These are phyloP conservation scores for Oryza meridionalis DNA, from an alignment of 176 grass and related monocot species.

Conservation along the genomic window DNA sequence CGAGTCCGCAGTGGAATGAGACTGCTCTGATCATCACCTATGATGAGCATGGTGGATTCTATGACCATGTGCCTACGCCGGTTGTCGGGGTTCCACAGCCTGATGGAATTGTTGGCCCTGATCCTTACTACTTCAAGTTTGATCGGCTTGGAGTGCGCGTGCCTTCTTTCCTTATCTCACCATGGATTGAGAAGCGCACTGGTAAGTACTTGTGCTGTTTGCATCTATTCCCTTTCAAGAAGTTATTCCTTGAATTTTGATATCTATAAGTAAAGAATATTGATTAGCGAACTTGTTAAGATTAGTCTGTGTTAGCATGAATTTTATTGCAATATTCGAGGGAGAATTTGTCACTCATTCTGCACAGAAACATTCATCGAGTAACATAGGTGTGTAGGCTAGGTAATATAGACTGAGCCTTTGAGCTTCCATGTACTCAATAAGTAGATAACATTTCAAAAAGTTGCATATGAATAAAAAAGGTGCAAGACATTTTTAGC, in stretches of 20 bases:
- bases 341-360: not conserved
- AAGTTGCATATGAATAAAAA: not conserved
- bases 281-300: not conserved
- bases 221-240: not conserved
- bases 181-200: constrained; percentile 78
- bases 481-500: not conserved
- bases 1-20: constrained; percentile 95
- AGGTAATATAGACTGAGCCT: not conserved
- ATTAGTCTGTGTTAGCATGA: not conserved
- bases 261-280: not conserved
- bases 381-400: not conserved
- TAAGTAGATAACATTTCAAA: not conserved
- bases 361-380: not conserved
- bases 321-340: not conserved
- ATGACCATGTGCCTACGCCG: constrained; percentile 91
- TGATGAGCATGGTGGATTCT: constrained; percentile 96
- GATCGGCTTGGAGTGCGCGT: constrained; percentile 85
- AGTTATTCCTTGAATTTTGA: not conserved
- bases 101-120: constrained; percentile 87
- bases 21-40: constrained; percentile 80
- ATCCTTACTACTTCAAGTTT: constrained; percentile 95
- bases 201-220: constrained; percentile 38
- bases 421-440: not conserved
- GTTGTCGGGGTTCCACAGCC: constrained; percentile 75
- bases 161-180: constrained; percentile 77